Evolutionary conservation across 805 yeast genomes (phyloP).

Genomic region (Spathaspora gorwiae): DNA sequence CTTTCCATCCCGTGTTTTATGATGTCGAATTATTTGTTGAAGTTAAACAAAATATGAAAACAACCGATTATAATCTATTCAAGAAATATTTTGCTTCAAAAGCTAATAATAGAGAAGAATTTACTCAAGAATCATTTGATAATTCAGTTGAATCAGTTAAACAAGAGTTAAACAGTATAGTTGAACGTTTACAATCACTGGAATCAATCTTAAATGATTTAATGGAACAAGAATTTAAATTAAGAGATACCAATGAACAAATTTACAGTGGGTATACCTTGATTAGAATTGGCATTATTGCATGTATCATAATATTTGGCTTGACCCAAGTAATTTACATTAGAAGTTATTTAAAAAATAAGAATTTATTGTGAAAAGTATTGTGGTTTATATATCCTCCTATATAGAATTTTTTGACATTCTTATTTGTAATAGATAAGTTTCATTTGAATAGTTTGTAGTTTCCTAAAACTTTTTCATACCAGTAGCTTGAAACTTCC

Average conservation of each 20-base stretch:
- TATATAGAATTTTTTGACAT: no score
- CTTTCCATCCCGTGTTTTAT: slow-evolving; percentile 27
- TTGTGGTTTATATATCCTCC: no score
- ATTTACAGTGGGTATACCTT: slow-evolving; percentile 32
- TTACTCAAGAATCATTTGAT: slow-evolving; percentile 22
- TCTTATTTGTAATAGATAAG: no score
- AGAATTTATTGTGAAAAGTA: slow-evolving; percentile 9
- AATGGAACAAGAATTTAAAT: slow-evolving; percentile 27
- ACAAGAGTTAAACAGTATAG: slow-evolving; percentile 26
- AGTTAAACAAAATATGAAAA: slow-evolving; percentile 27
- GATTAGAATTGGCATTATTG: slow-evolving; percentile 21
- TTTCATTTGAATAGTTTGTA: no score
- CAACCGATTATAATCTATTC: slow-evolving; percentile 29
- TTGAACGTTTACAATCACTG: slow-evolving; percentile 26
- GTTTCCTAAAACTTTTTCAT: no score
- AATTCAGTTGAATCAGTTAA: slow-evolving; percentile 23
- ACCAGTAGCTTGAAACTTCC: no score
- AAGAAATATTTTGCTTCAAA: slow-evolving; percentile 23
- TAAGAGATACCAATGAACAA: slow-evolving; percentile 36
- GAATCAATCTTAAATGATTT: slow-evolving; percentile 23
- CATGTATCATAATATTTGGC: slow-evolving; percentile 26
- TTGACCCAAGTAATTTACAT: slow-evolving; percentile 26
- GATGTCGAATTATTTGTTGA: slow-evolving; percentile 33
- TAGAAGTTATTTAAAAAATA: slow-evolving; percentile 25
- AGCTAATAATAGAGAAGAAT: slow-evolving; percentile 1